These are phyloP conservation scores for Melanomma pulvis-pyrius DNA, from an alignment of 495 filamentous ascomycete species.

Conservation along the genomic window DNA sequence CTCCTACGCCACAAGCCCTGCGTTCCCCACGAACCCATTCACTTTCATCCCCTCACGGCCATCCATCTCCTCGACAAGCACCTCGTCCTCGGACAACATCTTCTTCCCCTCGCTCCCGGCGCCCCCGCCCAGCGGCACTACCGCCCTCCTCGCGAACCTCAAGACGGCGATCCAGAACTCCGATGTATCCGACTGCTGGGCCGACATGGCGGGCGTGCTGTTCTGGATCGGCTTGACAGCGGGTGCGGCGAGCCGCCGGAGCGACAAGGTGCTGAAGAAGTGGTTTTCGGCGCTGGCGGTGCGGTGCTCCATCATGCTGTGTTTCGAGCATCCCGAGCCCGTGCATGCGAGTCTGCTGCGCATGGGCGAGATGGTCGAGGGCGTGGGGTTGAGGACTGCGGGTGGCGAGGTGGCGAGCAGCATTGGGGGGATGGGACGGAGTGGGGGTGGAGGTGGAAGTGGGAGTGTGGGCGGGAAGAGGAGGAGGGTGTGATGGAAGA, in stretches of 20 bases:
- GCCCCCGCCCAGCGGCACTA: background rate
- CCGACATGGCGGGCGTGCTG: conserved; percentile 42
- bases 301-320: conserved; percentile 39
- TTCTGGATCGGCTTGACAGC: conserved; percentile 41
- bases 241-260: conserved; percentile 34
- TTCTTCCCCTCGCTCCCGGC: conserved; percentile 3
- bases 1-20: conserved; percentile 4
- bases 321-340: conserved; percentile 39
- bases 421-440: background rate
- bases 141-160: conserved; percentile 18
- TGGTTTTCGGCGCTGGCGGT: conserved; percentile 41
- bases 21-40: background rate
- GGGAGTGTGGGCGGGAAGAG: conserved; percentile 7
- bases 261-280: conserved; percentile 36
- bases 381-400: background rate
- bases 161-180: conserved; percentile 25
- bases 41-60: background rate
- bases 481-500: conserved; percentile 8
- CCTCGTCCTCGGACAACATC: background rate
- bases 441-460: background rate
- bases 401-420: background rate
- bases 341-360: conserved; percentile 34
- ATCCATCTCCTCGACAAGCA: conserved; percentile 1
- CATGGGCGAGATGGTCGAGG: conserved; percentile 33
- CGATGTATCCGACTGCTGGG: conserved; percentile 35